phyloP scores from a whole-genome alignment of 768 basidiomycete genomes.

The Hypsizygus marmoreus region DNA sequence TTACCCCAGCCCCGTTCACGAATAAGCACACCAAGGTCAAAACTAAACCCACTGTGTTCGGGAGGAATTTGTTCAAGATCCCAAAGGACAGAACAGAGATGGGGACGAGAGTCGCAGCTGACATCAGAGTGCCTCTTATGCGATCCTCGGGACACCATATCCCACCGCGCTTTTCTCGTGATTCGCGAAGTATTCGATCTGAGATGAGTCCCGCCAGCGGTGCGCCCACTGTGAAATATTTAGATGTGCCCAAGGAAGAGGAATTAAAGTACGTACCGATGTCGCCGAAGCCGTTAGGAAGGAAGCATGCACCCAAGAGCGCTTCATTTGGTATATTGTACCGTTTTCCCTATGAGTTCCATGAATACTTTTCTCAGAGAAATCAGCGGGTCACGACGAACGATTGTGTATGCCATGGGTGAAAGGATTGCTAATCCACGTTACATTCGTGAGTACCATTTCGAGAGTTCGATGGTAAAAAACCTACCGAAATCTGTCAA shows the following conservation, averaged over 20 bases:
- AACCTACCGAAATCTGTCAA: slow-evolving; percentile 35
- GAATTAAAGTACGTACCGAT: slow-evolving; percentile 26
- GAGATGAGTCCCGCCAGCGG: slow-evolving; percentile 47
- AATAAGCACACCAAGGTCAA: slow-evolving; percentile 20
- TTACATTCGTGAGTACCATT: not conserved
- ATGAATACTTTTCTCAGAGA: not conserved
- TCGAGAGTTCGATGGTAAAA: not conserved
- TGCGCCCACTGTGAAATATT: slow-evolving; percentile 48
- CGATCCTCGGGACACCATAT: slow-evolving; percentile 56
- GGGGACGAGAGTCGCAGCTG: slow-evolving; percentile 41
- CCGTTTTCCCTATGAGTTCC: slow-evolving; percentile 35
- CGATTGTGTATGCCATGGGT: slow-evolving; percentile 51
- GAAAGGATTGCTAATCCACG: slow-evolving; percentile 1
- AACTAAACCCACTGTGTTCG: slow-evolving; percentile 24
- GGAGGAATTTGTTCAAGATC: slow-evolving; percentile 38
- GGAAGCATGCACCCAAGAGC: slow-evolving; percentile 41
- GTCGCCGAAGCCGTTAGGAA: slow-evolving; percentile 45
- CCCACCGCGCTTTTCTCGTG: slow-evolving; percentile 40
- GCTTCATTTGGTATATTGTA: slow-evolving; percentile 44
- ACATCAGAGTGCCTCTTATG: slow-evolving; percentile 41
- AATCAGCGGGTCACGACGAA: slow-evolving; percentile 22
- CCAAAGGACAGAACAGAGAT: slow-evolving; percentile 43
- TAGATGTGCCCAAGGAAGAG: not conserved
- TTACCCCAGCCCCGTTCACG: slow-evolving; percentile 20
- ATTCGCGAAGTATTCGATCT: slow-evolving; percentile 39